phyloP scores from a whole-genome alignment of 257 asterid species.

The Solanum tacnaense region DNA sequence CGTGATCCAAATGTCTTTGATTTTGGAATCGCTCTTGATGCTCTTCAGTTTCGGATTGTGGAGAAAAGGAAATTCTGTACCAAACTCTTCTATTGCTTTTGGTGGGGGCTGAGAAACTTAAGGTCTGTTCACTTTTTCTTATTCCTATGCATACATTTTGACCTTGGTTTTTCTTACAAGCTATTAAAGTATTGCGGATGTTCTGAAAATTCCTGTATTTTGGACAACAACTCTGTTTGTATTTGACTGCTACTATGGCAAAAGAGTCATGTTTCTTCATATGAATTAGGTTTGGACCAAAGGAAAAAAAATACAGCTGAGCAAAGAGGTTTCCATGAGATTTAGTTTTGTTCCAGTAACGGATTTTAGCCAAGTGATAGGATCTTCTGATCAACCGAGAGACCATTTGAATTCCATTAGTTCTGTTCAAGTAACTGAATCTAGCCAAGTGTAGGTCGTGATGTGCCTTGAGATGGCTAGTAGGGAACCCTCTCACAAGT shows the following conservation, averaged over 20 bases:
- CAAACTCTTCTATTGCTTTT: constrained; percentile 51
- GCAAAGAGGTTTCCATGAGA: neutral
- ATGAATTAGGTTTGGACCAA: neutral
- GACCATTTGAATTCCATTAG: neutral
- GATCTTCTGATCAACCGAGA: neutral
- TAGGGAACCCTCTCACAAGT: neutral
- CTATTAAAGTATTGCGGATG: neutral
- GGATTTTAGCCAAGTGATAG: neutral
- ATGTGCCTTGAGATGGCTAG: neutral
- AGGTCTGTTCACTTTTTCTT: constrained; percentile 24
- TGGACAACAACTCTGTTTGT: neutral
- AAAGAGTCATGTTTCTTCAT: neutral
- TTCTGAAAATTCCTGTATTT: neutral
- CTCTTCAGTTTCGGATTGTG: constrained; percentile 41
- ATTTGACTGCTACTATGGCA: neutral
- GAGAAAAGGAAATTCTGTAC: constrained; percentile 19
- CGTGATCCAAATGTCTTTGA: constrained; percentile 28
- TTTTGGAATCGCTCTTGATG: constrained; percentile 58
- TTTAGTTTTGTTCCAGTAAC: neutral
- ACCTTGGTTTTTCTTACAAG: too few species aligned
- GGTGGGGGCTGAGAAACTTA: constrained; percentile 75
- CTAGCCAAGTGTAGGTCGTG: neutral
- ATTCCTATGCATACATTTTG: neutral
- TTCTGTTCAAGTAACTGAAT: neutral
- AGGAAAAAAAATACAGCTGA: neutral